Base-by-base conservation (phyloP, 108 stramenopile genomes). In the Aurantiochytrium sp. region DNA sequence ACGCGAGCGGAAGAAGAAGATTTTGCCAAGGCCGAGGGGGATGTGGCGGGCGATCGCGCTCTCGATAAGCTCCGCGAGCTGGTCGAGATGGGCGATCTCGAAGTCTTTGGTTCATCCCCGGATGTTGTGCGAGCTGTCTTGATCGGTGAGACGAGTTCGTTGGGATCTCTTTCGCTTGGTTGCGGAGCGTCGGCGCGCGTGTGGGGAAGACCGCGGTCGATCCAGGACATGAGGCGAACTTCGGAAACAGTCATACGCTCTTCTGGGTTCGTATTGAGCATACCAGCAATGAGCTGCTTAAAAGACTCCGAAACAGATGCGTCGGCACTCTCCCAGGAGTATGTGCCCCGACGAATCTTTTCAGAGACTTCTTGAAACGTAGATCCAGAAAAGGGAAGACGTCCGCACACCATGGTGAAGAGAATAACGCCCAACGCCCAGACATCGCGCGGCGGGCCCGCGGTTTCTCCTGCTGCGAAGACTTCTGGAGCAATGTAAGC, bases 191-290 rank as follows among this genome's bases (percentile, higher is more conserved):
- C 51, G 12, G 4, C 23, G 51, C 76, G 76, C 25, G 76, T 83
- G 76, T 83, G 76, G 18, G 76, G 76, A 47, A 83, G 76, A 16
- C 76, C 76, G 8, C 76, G 45, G 23, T 83, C 76, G 23, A 83
- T 83, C 76, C 76, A 83, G 4, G 76, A 53, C 76, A 83, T 83
- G 76, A 83, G 45, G 76, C 76, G 76, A 12, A 83, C 49, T 23
- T 83, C 76, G 12, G 76, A 83, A 23, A 83, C 76, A 23, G 45
- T 83, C 76, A 83, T 83, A 12, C 76, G 45, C 1, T 83, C 76
- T 6, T 83, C 51, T 2, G 76, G 76, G 76, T 83, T 83, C 10
- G 76, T 83, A 25, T 47, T 47, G 51, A 83, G 76, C 76, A 83
- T 83, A 14, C 49, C 76, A 45, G 76, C 23, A 12, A 83, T 83